Evolutionary conservation across 805 yeast species (phyloP).

Genomic region (Yarrowia keelungensis): DNA sequence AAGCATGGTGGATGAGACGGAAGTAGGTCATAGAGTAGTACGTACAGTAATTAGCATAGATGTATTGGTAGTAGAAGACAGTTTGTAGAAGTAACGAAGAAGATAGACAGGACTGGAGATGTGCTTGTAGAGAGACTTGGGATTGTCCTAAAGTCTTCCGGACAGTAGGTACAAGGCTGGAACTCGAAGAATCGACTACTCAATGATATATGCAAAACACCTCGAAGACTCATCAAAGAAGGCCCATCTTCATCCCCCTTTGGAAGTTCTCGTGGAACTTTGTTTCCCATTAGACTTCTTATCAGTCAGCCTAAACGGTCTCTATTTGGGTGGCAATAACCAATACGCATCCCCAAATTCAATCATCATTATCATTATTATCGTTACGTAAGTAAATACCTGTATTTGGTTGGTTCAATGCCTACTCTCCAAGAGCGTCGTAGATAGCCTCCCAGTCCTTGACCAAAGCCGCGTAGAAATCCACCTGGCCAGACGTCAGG

Average conservation of each 20-base stretch:
- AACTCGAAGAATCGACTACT: too few species aligned
- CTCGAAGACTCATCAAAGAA: too few species aligned
- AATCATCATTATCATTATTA: conserved; percentile 10
- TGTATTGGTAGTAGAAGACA: background rate
- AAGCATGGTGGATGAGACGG: background rate
- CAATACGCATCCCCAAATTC: background rate
- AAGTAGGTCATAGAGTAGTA: background rate
- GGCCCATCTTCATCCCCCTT: too few species aligned
- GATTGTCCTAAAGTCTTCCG: too few species aligned
- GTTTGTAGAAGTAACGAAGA: too few species aligned
- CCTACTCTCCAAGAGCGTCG: conserved; percentile 23
- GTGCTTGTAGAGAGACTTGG: too few species aligned
- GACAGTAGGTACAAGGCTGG: too few species aligned
- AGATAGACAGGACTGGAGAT: too few species aligned
- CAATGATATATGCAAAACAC: too few species aligned
- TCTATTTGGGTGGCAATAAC: too few species aligned
- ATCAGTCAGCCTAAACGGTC: background rate
- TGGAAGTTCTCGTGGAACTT: too few species aligned
- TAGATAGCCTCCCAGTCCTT: conserved; percentile 65
- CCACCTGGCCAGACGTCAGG: conserved; percentile 78
- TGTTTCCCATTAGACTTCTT: background rate
- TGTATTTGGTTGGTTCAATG: background rate
- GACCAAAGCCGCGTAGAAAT: conserved; percentile 71
- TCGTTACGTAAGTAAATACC: conserved; percentile 6
- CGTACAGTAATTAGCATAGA: conserved; percentile 30